Conservation (phyloP, 169 alveolate genomes). For the Eimeria sp. region DNA sequence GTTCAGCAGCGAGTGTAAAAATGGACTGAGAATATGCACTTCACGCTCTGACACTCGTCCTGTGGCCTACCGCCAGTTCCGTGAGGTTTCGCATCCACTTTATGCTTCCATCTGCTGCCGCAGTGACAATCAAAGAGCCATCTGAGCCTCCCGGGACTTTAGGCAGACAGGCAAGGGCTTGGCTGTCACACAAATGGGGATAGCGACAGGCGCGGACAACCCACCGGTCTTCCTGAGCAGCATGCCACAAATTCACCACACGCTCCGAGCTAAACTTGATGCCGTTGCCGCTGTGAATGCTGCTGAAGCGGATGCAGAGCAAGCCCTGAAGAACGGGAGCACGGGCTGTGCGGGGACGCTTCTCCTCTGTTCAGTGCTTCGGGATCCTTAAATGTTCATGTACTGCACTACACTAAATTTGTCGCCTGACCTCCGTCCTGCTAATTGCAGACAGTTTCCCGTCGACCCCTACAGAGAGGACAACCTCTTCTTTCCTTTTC, state of each 20-base stretch:
- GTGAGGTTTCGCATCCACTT: constrained; percentile 56
- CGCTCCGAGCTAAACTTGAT: neutral
- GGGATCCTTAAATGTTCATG: neutral
- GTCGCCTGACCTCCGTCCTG: constrained; percentile 20
- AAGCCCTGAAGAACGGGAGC: neutral
- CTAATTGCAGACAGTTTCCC: constrained; percentile 65
- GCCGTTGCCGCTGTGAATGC: constrained; percentile 11
- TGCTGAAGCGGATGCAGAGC: neutral
- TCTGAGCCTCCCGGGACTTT: constrained; percentile 49
- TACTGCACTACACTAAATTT: neutral
- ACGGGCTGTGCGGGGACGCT: too few species aligned
- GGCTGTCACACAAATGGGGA: constrained; percentile 76
- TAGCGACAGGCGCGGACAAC: constrained; percentile 69
- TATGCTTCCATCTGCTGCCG: constrained; percentile 67
- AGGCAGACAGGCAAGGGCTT: constrained; percentile 68
- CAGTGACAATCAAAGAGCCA: constrained; percentile 55
- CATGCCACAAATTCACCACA: neutral
- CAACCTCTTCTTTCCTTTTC: constrained; percentile 15
- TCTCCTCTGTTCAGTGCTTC: too few species aligned
- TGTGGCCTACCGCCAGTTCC: constrained; percentile 34
- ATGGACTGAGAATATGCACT: neutral
- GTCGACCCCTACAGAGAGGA: constrained; percentile 77
- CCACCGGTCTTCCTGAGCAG: constrained; percentile 74
- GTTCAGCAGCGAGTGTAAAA: neutral
- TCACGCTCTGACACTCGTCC: neutral